A percentile compares a stretch with the other conserved stretches of the same genome.
phyloP scores from a whole-genome alignment of 495 filamentous ascomycete genomes.

The Neurospora sublineolata region DNA sequence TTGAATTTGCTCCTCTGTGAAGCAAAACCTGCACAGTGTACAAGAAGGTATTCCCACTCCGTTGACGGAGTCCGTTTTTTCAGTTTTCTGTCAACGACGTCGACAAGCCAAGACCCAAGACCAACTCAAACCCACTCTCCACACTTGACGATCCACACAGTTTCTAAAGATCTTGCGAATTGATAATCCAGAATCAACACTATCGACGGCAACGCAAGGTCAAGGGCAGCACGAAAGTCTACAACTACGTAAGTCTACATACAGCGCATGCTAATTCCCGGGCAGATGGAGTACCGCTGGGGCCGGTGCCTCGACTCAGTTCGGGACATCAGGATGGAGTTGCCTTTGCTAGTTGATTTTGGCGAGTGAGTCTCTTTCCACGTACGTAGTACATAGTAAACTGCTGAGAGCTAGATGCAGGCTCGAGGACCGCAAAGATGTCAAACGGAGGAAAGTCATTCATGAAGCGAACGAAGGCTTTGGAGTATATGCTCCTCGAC shows the following conservation, averaged over 20 bases:
- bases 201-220: background rate
- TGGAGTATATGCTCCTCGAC: background rate
- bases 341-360: background rate
- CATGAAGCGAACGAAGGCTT: background rate
- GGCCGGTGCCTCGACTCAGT: background rate
- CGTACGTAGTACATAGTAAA: background rate
- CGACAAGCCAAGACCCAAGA: background rate
- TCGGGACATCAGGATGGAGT: background rate
- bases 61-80: background rate
- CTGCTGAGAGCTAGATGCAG: background rate
- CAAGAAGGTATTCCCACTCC: background rate
- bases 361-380: background rate
- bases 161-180: background rate
- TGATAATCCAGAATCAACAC: background rate
- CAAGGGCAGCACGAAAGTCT: background rate
- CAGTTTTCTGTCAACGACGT: background rate
- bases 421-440: background rate
- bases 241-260: background rate
- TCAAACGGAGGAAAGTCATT: background rate
- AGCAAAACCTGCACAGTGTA: background rate
- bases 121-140: background rate
- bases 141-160: background rate
- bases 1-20: background rate
- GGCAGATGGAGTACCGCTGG: background rate
- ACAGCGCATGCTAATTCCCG: background rate